Percentiles rank a stretch among this genome's conserved stretches.
These are phyloP conservation scores for Aspergillus saccharolyticus DNA, from an alignment of 495 filamentous ascomycete genomes.

Conservation along the genomic window DNA sequence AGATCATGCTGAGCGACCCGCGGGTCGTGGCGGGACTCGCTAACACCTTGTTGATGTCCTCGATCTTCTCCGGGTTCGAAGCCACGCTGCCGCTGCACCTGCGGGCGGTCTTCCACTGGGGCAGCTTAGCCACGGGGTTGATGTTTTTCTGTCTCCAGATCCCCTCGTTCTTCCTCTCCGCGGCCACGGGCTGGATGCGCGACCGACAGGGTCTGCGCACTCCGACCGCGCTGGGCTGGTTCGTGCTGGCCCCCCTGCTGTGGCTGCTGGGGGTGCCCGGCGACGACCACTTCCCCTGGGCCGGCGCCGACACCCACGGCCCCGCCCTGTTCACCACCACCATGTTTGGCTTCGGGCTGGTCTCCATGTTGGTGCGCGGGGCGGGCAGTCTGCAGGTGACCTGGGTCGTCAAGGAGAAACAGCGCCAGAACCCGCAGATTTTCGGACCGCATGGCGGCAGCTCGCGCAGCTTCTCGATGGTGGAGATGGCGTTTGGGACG, in stretches of 20 bases:
- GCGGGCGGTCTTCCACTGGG: slow-evolving; percentile 28
- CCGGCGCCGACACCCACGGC: slow-evolving; percentile 10
- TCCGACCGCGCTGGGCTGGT: slow-evolving; percentile 12
- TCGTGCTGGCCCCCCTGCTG: slow-evolving; percentile 14
- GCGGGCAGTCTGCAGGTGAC: slow-evolving; percentile 21
- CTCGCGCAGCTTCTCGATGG: slow-evolving; percentile 32
- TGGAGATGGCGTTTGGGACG: slow-evolving; percentile 32
- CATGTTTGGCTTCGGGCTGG: slow-evolving; percentile 18
- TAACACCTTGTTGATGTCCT: slow-evolving; percentile 17
- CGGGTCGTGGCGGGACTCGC: slow-evolving; percentile 22
- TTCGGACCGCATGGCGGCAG: slow-evolving; percentile 31
- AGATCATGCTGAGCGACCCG: slow-evolving; percentile 17
- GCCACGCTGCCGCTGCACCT: slow-evolving; percentile 30
- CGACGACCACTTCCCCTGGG: slow-evolving; percentile 18
- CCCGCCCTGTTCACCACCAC: slow-evolving; percentile 19
- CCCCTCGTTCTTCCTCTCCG: slow-evolving; percentile 23
- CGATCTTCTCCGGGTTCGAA: slow-evolving; percentile 21
- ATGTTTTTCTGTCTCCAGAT: slow-evolving; percentile 26
- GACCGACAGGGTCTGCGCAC: slow-evolving; percentile 24
- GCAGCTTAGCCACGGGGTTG: slow-evolving; percentile 22
- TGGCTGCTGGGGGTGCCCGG: slow-evolving; percentile 25
- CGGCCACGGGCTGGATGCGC: slow-evolving; percentile 23
- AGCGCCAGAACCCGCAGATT: slow-evolving; percentile 19
- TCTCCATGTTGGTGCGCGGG: slow-evolving; percentile 21
- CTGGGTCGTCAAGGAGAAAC: slow-evolving; percentile 3